Conservation (phyloP, 352 stramenopile genomes). For the Elongisporangium senticosum region DNA sequence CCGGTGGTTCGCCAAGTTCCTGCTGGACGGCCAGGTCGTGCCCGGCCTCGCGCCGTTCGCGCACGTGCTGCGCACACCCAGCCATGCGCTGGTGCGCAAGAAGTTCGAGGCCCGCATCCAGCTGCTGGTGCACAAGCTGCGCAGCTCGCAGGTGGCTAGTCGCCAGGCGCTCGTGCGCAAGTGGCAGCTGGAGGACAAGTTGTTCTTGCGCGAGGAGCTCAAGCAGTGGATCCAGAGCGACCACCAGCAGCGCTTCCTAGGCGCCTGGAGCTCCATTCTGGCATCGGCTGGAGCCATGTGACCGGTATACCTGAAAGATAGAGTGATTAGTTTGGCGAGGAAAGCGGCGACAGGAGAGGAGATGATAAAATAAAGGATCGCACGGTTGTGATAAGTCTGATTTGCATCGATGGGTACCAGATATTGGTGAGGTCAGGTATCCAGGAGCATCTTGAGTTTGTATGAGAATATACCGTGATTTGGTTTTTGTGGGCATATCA, state of each 20-base stretch:
- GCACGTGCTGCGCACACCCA: conserved; percentile 89
- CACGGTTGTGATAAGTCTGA: neutral
- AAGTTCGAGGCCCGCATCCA: conserved; percentile 88
- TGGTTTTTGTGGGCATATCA: neutral
- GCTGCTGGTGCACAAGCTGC: conserved; percentile 59
- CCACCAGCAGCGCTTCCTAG: conserved; percentile 38
- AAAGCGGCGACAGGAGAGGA: neutral
- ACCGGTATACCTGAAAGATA: neutral
- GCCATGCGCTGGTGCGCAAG: conserved; percentile 85
- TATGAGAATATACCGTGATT: neutral
- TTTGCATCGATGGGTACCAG: neutral
- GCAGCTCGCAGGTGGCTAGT: conserved; percentile 36
- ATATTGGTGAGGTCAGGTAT: neutral
- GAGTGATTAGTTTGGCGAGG: neutral
- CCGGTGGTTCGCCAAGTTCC: conserved; percentile 81
- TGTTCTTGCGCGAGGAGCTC: conserved; percentile 48
- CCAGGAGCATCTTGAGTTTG: neutral
- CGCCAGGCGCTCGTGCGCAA: conserved; percentile 29
- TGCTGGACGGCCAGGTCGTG: conserved; percentile 68
- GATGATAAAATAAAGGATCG: neutral
- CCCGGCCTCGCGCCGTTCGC: conserved; percentile 74
- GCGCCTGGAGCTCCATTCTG: conserved; percentile 34
- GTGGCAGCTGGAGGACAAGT: conserved; percentile 28
- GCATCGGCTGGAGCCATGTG: neutral
- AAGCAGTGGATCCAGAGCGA: conserved; percentile 55